Evolutionary conservation across 208 protist genomes (phyloP).

Genomic region (Acanthamoeba lugdunensis): DNA sequence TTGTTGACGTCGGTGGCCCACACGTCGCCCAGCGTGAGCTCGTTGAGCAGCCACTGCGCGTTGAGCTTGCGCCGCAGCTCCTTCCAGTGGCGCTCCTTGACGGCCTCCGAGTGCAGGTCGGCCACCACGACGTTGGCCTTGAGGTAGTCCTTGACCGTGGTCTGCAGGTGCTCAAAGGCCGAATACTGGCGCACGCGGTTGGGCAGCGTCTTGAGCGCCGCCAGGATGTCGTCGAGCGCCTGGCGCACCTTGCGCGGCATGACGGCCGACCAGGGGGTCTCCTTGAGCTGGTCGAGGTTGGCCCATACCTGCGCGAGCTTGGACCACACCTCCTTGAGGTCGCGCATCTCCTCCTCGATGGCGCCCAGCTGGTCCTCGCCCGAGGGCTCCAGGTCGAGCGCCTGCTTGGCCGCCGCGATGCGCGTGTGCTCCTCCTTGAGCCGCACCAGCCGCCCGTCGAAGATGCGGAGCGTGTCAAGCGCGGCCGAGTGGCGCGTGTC

Average conservation of each 20-base stretch:
- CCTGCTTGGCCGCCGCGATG: slow-evolving; percentile 80
- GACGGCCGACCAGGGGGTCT: slow-evolving; percentile 94
- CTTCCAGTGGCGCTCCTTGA: slow-evolving; percentile 93
- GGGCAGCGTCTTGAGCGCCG: slow-evolving; percentile 81
- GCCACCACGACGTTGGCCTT: slow-evolving; percentile 78
- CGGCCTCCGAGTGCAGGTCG: slow-evolving; percentile 84
- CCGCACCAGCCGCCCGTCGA: slow-evolving; percentile 85
- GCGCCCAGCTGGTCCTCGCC: slow-evolving; percentile 85
- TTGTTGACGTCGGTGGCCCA: slow-evolving; percentile 92
- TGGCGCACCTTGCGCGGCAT: slow-evolving; percentile 88
- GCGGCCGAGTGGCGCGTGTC: slow-evolving; percentile 83
- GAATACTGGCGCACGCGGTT: slow-evolving; percentile 86
- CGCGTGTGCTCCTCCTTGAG: slow-evolving; percentile 77
- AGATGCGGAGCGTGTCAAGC: slow-evolving; percentile 86
- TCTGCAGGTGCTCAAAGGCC: slow-evolving; percentile 85
- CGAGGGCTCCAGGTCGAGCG: slow-evolving; percentile 80
- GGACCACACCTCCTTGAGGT: slow-evolving; percentile 93
- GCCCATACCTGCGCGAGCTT: slow-evolving; percentile 89
- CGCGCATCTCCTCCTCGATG: slow-evolving; percentile 89
- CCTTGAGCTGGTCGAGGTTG: slow-evolving; percentile 89
- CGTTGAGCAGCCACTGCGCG: slow-evolving; percentile 91
- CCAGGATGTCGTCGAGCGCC: slow-evolving; percentile 85
- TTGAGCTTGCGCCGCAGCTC: slow-evolving; percentile 91
- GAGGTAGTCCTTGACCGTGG: slow-evolving; percentile 81
- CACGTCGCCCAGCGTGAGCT: slow-evolving; percentile 92